Evolutionary conservation across 1,284 basidiomycete genomes (phyloP).

Genomic region (Cutaneotrichosporon mucoides): DNA sequence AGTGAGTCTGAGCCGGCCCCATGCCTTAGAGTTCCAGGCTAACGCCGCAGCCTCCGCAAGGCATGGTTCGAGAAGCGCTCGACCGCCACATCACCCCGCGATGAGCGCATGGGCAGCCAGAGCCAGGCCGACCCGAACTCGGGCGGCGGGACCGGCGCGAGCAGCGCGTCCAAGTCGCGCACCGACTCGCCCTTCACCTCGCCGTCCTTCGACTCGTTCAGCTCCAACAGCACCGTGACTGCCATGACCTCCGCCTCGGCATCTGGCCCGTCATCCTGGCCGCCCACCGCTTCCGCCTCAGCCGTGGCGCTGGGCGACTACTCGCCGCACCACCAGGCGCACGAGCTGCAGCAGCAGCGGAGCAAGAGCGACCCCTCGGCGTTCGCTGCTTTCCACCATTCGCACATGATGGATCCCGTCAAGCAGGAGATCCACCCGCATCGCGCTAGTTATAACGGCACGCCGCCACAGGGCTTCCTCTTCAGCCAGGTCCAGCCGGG

Average conservation of each 20-base stretch:
- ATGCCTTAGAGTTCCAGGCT: neutral
- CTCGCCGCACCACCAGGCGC: neutral
- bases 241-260: neutral
- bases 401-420: neutral
- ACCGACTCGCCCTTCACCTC: neutral
- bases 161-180: neutral
- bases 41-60: neutral
- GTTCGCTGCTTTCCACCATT: neutral
- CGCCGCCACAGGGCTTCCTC: neutral
- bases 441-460: neutral
- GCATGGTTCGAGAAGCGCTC: conserved; percentile 1
- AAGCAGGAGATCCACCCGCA: neutral
- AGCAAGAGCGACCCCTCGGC: neutral
- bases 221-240: neutral
- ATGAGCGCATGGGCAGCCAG: neutral
- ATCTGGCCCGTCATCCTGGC: neutral
- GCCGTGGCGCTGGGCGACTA: no score
- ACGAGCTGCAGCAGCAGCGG: no score
- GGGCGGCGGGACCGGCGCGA: neutral
- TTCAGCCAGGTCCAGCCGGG: neutral
- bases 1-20: conserved; percentile 14
- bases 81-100: neutral
- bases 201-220: neutral
- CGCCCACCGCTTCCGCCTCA: neutral
- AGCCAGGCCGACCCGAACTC: no score